These are phyloP conservation scores for Ogataea ramenticola DNA, from an alignment of 805 yeast species.

Conservation along the genomic window DNA sequence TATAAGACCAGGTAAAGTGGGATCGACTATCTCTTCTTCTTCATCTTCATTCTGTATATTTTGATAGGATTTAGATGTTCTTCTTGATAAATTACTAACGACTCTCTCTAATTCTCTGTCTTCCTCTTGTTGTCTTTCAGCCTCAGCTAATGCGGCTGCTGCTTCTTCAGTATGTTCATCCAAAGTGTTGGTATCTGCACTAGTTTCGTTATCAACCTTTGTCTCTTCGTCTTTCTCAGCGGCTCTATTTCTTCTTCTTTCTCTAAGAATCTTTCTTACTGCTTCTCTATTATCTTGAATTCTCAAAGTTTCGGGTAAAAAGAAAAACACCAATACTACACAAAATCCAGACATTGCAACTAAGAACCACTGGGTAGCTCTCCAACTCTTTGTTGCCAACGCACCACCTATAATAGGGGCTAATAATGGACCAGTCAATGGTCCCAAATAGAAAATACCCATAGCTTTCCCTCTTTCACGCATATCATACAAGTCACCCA, in stretches of 20 bases:
- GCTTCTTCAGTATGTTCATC: not conserved
- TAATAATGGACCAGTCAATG: slow-evolving; percentile 70
- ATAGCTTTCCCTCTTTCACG: slow-evolving; percentile 70
- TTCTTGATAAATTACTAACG: not conserved
- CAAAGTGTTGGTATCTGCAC: slow-evolving; percentile 2
- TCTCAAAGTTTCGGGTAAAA: slow-evolving; percentile 76
- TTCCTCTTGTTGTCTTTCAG: not conserved
- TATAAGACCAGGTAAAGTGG: not conserved
- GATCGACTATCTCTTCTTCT: slow-evolving; percentile 2
- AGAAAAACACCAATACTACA: slow-evolving; percentile 40
- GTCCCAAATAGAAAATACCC: slow-evolving; percentile 77
- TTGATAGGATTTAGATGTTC: not conserved
- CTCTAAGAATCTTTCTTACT: slow-evolving; percentile 37
- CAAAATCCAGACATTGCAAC: slow-evolving; percentile 50
- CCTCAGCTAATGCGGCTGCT: not conserved
- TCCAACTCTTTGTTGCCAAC: slow-evolving; percentile 65
- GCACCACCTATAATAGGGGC: slow-evolving; percentile 81
- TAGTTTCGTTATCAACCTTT: slow-evolving; percentile 13
- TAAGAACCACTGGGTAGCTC: slow-evolving; percentile 83
- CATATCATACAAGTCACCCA: slow-evolving; percentile 62
- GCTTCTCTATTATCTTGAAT: slow-evolving; percentile 52
- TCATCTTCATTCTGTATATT: slow-evolving; percentile 6
- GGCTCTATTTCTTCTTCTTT: slow-evolving; percentile 16
- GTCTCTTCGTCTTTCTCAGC: slow-evolving; percentile 7
- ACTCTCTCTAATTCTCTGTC: not conserved